phyloP scores from a whole-genome alignment of 345 rosid genomes.

The Reutealis trisperma region DNA sequence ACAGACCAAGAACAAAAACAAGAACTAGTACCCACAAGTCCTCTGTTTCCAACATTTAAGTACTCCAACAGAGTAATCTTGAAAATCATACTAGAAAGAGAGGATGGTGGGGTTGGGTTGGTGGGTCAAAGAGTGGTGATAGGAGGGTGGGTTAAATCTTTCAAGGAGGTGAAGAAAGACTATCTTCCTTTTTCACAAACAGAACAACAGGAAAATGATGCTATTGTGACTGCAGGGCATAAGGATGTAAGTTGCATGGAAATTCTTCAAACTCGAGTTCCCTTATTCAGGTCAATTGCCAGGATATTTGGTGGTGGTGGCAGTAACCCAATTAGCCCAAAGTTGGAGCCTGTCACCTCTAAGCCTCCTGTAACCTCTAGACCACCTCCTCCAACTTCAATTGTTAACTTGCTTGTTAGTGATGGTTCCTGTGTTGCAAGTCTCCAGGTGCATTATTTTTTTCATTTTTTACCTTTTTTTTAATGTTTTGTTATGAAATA shows the following conservation, averaged over 20 bases:
- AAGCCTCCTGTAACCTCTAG: conserved; percentile 14
- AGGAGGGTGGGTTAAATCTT: conserved; percentile 96
- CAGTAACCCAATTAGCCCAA: conserved; percentile 39
- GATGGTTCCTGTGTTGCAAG: conserved; percentile 73
- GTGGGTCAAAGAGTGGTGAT: conserved; percentile 53
- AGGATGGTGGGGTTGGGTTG: conserved; percentile 48
- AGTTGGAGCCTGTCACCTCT: conserved; percentile 36
- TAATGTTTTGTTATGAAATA: too few relatives aligned
- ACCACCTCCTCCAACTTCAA: conserved; percentile 24
- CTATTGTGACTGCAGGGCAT: conserved; percentile 9
- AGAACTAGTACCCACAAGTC: background rate
- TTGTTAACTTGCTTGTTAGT: conserved; percentile 46
- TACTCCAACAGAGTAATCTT: conserved; percentile 66
- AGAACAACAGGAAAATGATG: conserved; percentile 16
- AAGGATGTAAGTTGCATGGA: conserved; percentile 58
- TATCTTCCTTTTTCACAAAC: conserved; percentile 22
- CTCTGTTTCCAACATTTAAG: conserved; percentile 25
- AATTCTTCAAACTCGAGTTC: conserved; percentile 64
- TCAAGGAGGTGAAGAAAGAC: conserved; percentile 55
- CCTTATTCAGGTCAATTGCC: conserved; percentile 54
- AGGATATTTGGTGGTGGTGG: conserved; percentile 39
- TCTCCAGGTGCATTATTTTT: conserved; percentile 51
- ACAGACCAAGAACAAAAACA: background rate
- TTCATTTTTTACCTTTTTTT: too few relatives aligned
- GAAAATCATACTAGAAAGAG: conserved; percentile 47